phyloP scores from a whole-genome alignment of 176 grass and related monocot species.

The Oryza rufipogon region DNA sequence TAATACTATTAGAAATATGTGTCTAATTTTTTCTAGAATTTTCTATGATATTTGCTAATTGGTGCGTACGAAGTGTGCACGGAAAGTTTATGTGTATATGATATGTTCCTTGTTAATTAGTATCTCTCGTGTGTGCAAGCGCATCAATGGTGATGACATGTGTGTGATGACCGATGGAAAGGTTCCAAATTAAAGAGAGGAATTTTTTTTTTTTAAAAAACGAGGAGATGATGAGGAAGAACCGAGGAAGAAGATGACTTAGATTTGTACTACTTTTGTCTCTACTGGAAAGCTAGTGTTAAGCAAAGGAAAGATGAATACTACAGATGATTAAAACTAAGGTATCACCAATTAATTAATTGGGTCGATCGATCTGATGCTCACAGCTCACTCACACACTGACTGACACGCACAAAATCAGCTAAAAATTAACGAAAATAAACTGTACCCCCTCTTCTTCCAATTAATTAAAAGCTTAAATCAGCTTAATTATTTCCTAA shows the following conservation, averaged over 20 bases:
- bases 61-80: too few species aligned
- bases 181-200: background rate
- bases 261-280: constrained; percentile 33
- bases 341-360: background rate
- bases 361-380: constrained; percentile 4
- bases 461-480: background rate
- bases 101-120: background rate
- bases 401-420: constrained; percentile 36
- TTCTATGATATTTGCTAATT: too few species aligned
- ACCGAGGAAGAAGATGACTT: background rate
- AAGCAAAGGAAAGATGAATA: background rate
- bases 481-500: background rate
- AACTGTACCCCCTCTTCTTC: background rate
- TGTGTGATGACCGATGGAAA: background rate
- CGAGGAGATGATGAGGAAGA: background rate
- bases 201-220: too few species aligned
- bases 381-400: background rate
- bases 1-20: too few species aligned
- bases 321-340: too few species aligned
- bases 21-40: too few species aligned
- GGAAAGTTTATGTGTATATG: too few species aligned
- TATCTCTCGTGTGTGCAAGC: background rate
- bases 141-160: background rate
- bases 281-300: constrained; percentile 3
- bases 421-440: background rate